Percentiles rank a stretch among this genome's conserved stretches.
phyloP scores from a whole-genome alignment of 2,329 filamentous ascomycete genomes.

The Monosporascus sp. region DNA sequence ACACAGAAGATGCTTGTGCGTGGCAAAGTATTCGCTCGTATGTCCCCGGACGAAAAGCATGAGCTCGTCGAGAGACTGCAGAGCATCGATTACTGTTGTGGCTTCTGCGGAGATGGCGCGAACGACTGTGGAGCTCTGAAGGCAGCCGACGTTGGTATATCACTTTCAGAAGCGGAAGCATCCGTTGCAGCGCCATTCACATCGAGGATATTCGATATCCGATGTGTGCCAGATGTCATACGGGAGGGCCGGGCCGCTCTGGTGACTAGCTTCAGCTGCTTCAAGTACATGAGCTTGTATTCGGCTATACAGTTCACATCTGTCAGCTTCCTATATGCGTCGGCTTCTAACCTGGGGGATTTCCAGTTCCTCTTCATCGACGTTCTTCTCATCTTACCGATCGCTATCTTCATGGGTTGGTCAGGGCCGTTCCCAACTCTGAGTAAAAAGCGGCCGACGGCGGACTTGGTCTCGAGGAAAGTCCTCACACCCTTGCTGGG shows the following conservation, averaged over 20 bases:
- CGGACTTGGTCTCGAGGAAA: constrained; percentile 87
- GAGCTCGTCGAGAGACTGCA: constrained; percentile 96
- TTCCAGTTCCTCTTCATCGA: constrained; percentile 99
- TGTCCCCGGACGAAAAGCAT: constrained; percentile 98
- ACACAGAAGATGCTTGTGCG: constrained; percentile 83
- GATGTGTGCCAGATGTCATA: constrained; percentile 90
- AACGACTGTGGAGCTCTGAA: constrained; percentile 97
- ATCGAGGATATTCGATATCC: constrained; percentile 91
- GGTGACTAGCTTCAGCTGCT: constrained; percentile 98
- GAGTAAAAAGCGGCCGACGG: constrained; percentile 81
- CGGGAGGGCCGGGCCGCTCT: constrained; percentile 87
- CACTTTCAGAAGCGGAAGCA: constrained; percentile 92
- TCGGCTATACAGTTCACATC: constrained; percentile 99
- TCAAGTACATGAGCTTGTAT: constrained; percentile 99
- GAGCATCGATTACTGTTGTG: constrained; percentile 89
- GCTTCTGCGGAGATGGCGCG: constrained; percentile 95
- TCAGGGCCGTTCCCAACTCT: constrained; percentile 75
- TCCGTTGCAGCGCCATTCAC: constrained; percentile 98
- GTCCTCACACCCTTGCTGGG: constrained; percentile 85
- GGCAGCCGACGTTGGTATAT: constrained; percentile 95
- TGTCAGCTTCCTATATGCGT: constrained; percentile 93
- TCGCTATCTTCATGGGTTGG: constrained; percentile 99
- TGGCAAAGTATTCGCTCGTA: constrained; percentile 92
- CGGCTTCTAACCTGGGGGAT: constrained; percentile 89
- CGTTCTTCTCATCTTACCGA: constrained; percentile 83